These are phyloP conservation scores for Kwoniella mangroviensis DNA, from an alignment of 768 basidiomycete genomes.

Conservation along the genomic window DNA sequence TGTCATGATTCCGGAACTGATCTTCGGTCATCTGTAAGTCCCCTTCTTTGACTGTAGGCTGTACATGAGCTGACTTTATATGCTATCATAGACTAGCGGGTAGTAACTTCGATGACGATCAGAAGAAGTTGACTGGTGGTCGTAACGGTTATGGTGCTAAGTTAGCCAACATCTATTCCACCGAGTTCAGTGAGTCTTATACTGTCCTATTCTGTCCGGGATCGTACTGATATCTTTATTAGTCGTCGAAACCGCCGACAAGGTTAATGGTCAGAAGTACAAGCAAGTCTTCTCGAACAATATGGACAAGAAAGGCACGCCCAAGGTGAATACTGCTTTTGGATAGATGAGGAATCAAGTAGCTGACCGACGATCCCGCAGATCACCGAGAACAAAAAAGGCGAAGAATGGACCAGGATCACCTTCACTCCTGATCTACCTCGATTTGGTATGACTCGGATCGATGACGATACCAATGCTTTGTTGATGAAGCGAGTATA, in stretches of 20 bases:
- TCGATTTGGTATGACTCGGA: slow-evolving; percentile 84
- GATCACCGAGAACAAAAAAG: slow-evolving; percentile 85
- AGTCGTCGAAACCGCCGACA: slow-evolving; percentile 90
- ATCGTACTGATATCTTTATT: neutral
- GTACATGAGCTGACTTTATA: neutral
- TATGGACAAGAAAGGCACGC: slow-evolving; percentile 83
- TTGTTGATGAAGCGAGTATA: slow-evolving; percentile 92
- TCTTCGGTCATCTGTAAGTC: slow-evolving; percentile 82
- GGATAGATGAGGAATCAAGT: too few species aligned
- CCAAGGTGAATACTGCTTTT: slow-evolving; percentile 63
- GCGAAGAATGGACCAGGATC: slow-evolving; percentile 89
- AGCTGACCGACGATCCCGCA: slow-evolving; percentile 15
- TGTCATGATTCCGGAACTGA: slow-evolving; percentile 94
- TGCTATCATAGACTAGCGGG: slow-evolving; percentile 67
- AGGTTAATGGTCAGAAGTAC: slow-evolving; percentile 82
- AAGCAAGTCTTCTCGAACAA: slow-evolving; percentile 93
- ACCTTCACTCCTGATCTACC: slow-evolving; percentile 90
- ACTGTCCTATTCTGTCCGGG: neutral
- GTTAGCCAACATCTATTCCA: slow-evolving; percentile 96
- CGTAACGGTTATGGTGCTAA: slow-evolving; percentile 99
- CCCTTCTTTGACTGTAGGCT: neutral
- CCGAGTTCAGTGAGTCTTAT: slow-evolving; percentile 70
- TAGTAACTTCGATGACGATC: slow-evolving; percentile 97
- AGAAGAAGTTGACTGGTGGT: slow-evolving; percentile 98
- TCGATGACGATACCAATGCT: slow-evolving; percentile 88